Conservation (phyloP, 768 basidiomycete species). For the Kwoniella europaea region DNA sequence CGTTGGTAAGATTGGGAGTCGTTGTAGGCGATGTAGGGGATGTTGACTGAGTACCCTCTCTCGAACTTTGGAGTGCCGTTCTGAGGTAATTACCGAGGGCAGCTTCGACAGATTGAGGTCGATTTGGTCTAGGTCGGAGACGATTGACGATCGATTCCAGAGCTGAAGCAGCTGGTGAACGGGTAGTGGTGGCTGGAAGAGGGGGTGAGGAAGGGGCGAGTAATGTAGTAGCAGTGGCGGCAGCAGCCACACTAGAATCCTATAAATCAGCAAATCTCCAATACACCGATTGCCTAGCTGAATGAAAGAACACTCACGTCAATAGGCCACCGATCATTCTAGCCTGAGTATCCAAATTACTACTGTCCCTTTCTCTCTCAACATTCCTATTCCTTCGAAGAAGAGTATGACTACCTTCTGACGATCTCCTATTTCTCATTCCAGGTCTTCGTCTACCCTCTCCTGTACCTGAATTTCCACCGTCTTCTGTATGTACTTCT, state of each 20-base stretch:
- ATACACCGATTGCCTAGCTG: neutral
- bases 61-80: constrained; percentile 43
- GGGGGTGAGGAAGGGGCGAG: constrained; percentile 64
- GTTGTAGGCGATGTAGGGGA: constrained; percentile 29
- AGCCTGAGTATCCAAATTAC: constrained; percentile 42
- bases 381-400: neutral
- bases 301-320: constrained; percentile 34
- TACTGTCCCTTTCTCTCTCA: constrained; percentile 12
- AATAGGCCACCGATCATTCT: constrained; percentile 48
- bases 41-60: constrained; percentile 18
- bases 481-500: neutral
- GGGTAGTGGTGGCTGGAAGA: constrained; percentile 64
- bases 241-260: constrained; percentile 74
- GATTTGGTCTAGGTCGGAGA: constrained; percentile 32
- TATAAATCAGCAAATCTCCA: constrained; percentile 2
- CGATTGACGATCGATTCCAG: constrained; percentile 36
- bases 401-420: constrained; percentile 13
- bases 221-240: constrained; percentile 84
- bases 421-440: constrained; percentile 18
- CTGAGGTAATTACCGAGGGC: constrained; percentile 62
- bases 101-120: constrained; percentile 34
- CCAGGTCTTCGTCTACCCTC: constrained; percentile 9
- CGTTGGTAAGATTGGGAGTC: constrained; percentile 46
- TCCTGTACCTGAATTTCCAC: neutral
- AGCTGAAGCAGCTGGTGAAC: constrained; percentile 51